Base-by-base conservation (phyloP, 306 rosid species). In the Vigna radiata region DNA sequence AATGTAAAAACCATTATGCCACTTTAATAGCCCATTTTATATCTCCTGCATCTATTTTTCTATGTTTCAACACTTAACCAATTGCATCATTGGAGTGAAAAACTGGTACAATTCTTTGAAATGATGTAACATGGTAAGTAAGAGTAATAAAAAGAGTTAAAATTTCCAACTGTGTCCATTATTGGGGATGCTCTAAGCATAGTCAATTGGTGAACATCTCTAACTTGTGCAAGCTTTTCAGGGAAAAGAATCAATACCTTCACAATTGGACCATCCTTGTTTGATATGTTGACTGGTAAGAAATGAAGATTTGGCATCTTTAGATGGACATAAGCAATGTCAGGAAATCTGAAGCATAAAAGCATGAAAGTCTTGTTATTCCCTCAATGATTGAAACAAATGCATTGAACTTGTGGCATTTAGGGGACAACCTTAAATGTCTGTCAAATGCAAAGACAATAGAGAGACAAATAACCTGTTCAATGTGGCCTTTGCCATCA, bases 221-320 rank as follows among this genome's bases (percentile, higher is more conserved):
- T 19, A 59, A 77, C 43, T 75, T 70, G 72, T 16, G 41, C 62
- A 73, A 75, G 23, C 58, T 21, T 47, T 47, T 18, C 76, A 17
- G 21, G 31, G 52, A 63, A 77, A 77, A 77, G 54, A 59, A 69
- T 49, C 52, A 53, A 29, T 86, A 92, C 99, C 99, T 95, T 95
- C 67, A 95, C 97, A 76, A 95, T 77, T 59, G 23, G 86, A 79
- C 81, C 81, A 15, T 88, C 86, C 88, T 88, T 89, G 86, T 79
- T 89, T 61, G 95, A 87, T 61, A 95, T 66, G 76, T 89, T 95
- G 86, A 89, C 92, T 17, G 99, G 97, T 63, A 95, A 75, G 90
- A 95, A 95, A 82, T 95, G 99, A 78, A 95, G 80, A 79, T 95
- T 95, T 71, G 99, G 99, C 99, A 95, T 90, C 84, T 90, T 92